A percentile compares a stretch with the other conserved stretches of the same genome.
These are phyloP conservation scores for Aspergillus sparsus DNA, from an alignment of 495 filamentous ascomycete genomes.

Conservation along the genomic window DNA sequence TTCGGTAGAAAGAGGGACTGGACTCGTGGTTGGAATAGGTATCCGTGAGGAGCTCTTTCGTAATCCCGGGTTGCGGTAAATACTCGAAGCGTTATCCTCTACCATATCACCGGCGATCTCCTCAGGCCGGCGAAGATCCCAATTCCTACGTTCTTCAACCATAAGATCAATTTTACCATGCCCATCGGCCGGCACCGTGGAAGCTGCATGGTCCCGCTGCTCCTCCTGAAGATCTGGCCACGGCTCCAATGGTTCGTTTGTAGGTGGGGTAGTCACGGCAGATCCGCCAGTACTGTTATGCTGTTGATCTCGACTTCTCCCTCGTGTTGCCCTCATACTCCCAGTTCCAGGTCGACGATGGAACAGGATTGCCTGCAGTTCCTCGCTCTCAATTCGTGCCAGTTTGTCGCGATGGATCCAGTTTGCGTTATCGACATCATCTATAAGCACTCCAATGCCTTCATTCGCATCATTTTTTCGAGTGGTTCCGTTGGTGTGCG, in stretches of 20 bases:
- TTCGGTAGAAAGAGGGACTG: slow-evolving; percentile 67
- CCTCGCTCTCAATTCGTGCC: slow-evolving; percentile 87
- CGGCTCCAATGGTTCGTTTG: slow-evolving; percentile 36
- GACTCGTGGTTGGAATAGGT: slow-evolving; percentile 76
- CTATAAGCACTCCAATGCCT: slow-evolving; percentile 16
- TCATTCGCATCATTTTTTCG: slow-evolving; percentile 23
- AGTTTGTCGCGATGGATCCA: slow-evolving; percentile 99
- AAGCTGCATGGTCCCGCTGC: slow-evolving; percentile 47
- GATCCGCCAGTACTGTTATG: slow-evolving; percentile 35
- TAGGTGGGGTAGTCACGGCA: slow-evolving; percentile 31
- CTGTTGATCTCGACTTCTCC: slow-evolving; percentile 52
- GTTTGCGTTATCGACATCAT: slow-evolving; percentile 46
- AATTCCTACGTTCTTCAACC: slow-evolving; percentile 47
- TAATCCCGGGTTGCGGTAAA: slow-evolving; percentile 46
- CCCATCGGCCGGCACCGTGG: slow-evolving; percentile 46
- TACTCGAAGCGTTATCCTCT: slow-evolving; percentile 46
- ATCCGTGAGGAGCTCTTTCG: slow-evolving; percentile 70
- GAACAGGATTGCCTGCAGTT: slow-evolving; percentile 79
- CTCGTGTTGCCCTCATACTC: slow-evolving; percentile 55
- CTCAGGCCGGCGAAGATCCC: slow-evolving; percentile 77
- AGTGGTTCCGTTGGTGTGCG: slow-evolving; percentile 22
- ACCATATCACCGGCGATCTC: slow-evolving; percentile 75
- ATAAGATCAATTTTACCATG: slow-evolving; percentile 34
- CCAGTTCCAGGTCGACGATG: slow-evolving; percentile 59
- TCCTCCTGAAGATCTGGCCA: slow-evolving; percentile 44